These are phyloP conservation scores for Lasiodiplodia sp. DNA, from an alignment of 2,329 filamentous ascomycete species.

Conservation along the genomic window DNA sequence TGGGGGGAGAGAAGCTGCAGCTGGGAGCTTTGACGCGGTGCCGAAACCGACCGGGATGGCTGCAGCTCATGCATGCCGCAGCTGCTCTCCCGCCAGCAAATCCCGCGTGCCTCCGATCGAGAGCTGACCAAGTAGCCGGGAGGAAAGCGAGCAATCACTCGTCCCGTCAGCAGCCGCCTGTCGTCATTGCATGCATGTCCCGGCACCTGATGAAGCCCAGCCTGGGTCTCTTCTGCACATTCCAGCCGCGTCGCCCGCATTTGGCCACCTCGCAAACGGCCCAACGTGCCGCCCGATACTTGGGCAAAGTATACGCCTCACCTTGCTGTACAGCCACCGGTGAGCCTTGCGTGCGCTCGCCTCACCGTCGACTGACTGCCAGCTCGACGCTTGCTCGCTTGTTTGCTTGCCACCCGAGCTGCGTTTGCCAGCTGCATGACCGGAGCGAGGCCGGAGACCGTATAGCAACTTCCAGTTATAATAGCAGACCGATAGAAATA, in stretches of 20 bases:
- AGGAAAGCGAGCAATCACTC: conserved; percentile 3
- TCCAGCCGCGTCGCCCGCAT: neutral
- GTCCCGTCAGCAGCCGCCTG: neutral
- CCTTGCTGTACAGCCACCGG: neutral
- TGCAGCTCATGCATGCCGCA: conserved; percentile 6
- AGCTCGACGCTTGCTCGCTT: neutral
- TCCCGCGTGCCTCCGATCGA: conserved; percentile 14
- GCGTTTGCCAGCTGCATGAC: neutral
- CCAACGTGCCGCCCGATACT: neutral
- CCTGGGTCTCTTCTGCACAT: conserved; percentile 7
- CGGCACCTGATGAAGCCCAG: conserved; percentile 1
- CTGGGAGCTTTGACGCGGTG: conserved; percentile 1
- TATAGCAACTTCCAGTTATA: neutral
- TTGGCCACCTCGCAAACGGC: neutral
- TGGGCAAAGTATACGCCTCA: neutral
- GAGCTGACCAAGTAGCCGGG: neutral
- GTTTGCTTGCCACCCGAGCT: neutral
- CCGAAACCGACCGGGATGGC: conserved; percentile 4
- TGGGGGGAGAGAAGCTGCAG: neutral
- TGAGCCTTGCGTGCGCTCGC: neutral
- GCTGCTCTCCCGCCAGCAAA: conserved; percentile 21
- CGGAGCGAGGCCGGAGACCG: neutral
- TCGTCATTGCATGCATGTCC: conserved; percentile 17
- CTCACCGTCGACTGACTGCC: neutral
- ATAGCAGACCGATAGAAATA: neutral